These are phyloP conservation scores for Senna tora DNA, from an alignment of 306 rosid species.

Conservation along the genomic window DNA sequence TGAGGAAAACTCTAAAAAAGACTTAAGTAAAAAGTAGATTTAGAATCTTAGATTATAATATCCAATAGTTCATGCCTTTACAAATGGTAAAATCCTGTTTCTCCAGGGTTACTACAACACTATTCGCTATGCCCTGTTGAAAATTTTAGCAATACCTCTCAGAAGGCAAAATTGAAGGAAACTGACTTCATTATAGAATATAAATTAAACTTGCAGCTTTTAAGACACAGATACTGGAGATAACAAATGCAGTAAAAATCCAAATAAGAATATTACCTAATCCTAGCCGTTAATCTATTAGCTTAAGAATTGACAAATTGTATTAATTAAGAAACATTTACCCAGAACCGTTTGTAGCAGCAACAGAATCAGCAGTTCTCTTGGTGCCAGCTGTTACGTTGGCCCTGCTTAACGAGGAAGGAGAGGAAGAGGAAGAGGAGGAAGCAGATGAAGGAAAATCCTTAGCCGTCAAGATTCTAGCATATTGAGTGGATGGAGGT, in stretches of 20 bases:
- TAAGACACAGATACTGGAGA: not conserved
- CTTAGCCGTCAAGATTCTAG: conserved; percentile 74
- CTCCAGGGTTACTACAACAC: conserved; percentile 12
- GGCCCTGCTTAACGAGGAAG: conserved; percentile 57
- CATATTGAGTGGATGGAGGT: conserved; percentile 39
- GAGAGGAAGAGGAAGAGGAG: conserved; percentile 46
- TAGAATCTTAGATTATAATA: not conserved
- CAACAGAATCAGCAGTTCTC: conserved; percentile 78
- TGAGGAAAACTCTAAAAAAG: conserved; percentile 22
- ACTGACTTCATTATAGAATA: not conserved
- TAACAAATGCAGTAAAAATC: not conserved
- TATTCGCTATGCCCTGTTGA: conserved; percentile 26
- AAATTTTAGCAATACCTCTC: not conserved
- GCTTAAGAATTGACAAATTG: not conserved
- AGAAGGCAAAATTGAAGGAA: conserved; percentile 6
- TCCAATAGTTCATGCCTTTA: not conserved
- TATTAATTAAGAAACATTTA: conserved; percentile 32
- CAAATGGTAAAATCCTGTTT: not conserved
- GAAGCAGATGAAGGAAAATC: conserved; percentile 55
- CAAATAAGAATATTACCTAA: not conserved
- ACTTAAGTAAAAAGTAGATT: not conserved
- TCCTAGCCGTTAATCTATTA: not conserved
- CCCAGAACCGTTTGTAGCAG: conserved; percentile 60
- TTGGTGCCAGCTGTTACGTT: conserved; percentile 64
- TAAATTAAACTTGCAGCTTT: not conserved